Evolutionary conservation across 73 alveolate species (phyloP).

Genomic region (Blepharisma japonicum): DNA sequence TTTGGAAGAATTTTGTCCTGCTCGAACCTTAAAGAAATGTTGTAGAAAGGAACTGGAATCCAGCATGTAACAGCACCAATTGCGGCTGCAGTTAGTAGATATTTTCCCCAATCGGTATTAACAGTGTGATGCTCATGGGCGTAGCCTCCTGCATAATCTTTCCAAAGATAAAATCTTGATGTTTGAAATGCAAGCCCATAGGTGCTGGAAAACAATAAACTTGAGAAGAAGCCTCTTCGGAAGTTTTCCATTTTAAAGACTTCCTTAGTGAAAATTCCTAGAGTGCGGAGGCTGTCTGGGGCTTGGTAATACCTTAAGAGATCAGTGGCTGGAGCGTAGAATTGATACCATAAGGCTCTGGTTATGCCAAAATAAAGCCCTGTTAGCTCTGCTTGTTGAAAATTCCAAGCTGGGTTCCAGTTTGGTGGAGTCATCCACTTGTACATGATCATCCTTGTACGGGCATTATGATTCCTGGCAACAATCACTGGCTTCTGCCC

Average conservation of each 20-base stretch:
- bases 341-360: conserved; percentile 4
- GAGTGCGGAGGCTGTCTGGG: conserved; percentile 28
- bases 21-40: background rate
- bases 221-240: conserved; percentile 14
- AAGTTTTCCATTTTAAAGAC: conserved; percentile 23
- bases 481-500: conserved; percentile 34
- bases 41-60: conserved; percentile 20
- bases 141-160: conserved; percentile 19
- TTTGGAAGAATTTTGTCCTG: conserved; percentile 22
- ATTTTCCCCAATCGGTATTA: conserved; percentile 17
- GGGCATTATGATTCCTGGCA: conserved; percentile 19
- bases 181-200: conserved; percentile 16
- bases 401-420: conserved; percentile 31
- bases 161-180: conserved; percentile 24
- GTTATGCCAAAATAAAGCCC: conserved; percentile 7
- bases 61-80: conserved; percentile 28
- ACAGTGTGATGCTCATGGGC: background rate
- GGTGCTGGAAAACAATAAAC: background rate
- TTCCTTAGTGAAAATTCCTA: conserved; percentile 17
- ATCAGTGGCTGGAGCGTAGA: conserved; percentile 1
- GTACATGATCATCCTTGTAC: background rate
- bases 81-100: conserved; percentile 5
- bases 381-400: background rate
- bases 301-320: conserved; percentile 2
- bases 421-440: conserved; percentile 17